Base-by-base conservation (phyloP, 2,329 filamentous ascomycete genomes). In the Trichoderma sp. region DNA sequence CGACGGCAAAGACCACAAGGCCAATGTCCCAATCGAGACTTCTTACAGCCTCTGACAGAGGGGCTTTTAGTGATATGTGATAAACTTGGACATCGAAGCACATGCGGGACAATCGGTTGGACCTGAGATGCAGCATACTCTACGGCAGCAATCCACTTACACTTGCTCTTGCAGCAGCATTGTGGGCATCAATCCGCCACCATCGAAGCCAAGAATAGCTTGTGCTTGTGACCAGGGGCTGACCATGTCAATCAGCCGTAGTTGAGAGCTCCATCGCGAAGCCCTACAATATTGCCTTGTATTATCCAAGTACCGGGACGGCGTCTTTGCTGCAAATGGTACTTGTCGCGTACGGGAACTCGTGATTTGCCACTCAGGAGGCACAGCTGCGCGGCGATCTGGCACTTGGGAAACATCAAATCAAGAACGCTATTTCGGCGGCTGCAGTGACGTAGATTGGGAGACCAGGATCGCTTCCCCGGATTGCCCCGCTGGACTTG, bases 371-470 rank as follows among this genome's bases (percentile, higher is more conserved):
- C 34, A 47, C 53, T 24, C 26, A 26, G 32, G 32, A 24, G 32
- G 47, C n/a, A 56, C n/a, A 28, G 47, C 51, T 58, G 34, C 24
- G 32, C 15, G 36, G 6, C n/a, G 56, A 61, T 61, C 65, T 68
- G n/a, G 34, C 21, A 15, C 36, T 68, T 58, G 18, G 0, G 53
- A 6, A 58, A 39, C 56, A 51, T 39, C 65, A 24, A 51, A 69
- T 8, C 56, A 26, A 67, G 24, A 15, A 15, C 15, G 53, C 36
- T 47, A 26, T 6, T 32, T 62, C 21, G 26, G 28, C 30, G 57
- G 56, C 58, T 63, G 43, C 58, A 28, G 68, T 70, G 68, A 70
- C 68, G 68, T 70, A 51, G 58, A 68, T 68, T 34, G 11, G 18
- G 43, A 36, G 43, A 36, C 28, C 21, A 39, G 43, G 51, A 28